phyloP scores from a whole-genome alignment of 805 yeast genomes.

The Hanseniaspora meyeri region DNA sequence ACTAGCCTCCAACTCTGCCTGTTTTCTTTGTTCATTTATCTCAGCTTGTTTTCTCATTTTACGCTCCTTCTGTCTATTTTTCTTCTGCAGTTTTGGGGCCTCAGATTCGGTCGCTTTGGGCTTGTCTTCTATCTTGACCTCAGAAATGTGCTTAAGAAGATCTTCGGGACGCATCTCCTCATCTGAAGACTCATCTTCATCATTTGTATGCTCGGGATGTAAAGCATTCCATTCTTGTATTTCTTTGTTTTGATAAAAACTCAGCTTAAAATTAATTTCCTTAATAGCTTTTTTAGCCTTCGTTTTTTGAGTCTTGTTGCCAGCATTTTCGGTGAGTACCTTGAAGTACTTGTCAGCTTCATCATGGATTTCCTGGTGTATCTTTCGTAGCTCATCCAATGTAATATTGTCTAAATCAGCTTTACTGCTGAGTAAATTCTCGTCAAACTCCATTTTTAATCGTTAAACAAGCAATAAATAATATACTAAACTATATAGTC shows the following conservation, averaged over 20 bases:
- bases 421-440: not conserved
- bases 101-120: conserved; percentile 23
- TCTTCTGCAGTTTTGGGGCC: conserved; percentile 28
- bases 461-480: not conserved
- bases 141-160: conserved; percentile 5
- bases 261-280: conserved; percentile 46
- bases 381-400: conserved; percentile 15
- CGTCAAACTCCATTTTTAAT: not conserved
- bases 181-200: conserved; percentile 33
- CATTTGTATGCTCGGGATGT: conserved; percentile 20
- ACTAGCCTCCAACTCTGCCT: conserved; percentile 62
- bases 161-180: conserved; percentile 17
- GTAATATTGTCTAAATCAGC: not conserved
- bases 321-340: conserved; percentile 68
- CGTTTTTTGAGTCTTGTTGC: conserved; percentile 49
- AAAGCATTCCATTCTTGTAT: conserved; percentile 21
- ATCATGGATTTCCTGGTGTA: conserved; percentile 58
- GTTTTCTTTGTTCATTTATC: conserved; percentile 44
- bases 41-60: conserved; percentile 66
- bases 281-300: conserved; percentile 49
- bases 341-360: conserved; percentile 59
- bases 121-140: conserved; percentile 8
- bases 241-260: conserved; percentile 45
- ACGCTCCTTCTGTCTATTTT: conserved; percentile 72
- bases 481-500: no score